A percentile compares a stretch with the other conserved stretches of the same genome.
Evolutionary conservation across 2,329 filamentous ascomycete genomes (phyloP).

Genomic region (Rutstroemia sydowiana): DNA sequence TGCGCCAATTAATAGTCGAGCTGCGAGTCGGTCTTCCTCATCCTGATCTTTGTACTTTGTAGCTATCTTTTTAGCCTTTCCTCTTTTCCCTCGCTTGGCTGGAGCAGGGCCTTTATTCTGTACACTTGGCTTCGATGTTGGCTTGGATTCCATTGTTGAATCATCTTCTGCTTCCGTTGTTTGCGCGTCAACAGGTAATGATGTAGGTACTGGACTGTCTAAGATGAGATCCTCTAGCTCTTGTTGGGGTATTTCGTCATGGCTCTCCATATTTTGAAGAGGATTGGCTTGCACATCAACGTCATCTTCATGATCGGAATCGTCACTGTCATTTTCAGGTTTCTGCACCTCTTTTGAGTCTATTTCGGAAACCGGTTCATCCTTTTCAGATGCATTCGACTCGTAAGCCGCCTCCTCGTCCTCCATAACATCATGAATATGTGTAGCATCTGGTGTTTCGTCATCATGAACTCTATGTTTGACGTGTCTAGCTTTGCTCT

Average conservation of each 20-base stretch:
- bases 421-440: not conserved
- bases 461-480: conserved; percentile 58
- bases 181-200: conserved; percentile 20
- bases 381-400: conserved; percentile 19
- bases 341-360: conserved; percentile 15
- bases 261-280: conserved; percentile 15
- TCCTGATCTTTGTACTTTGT: conserved; percentile 91
- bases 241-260: conserved; percentile 17
- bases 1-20: conserved; percentile 81
- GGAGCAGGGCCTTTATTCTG: conserved; percentile 38
- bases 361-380: conserved; percentile 15
- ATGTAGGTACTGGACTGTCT: not conserved
- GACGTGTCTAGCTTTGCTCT: conserved; percentile 72
- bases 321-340: conserved; percentile 13
- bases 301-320: conserved; percentile 25
- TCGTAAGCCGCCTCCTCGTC: conserved; percentile 12
- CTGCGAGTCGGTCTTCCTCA: conserved; percentile 80
- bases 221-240: conserved; percentile 18
- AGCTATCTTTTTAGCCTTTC: conserved; percentile 80
- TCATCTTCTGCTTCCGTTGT: conserved; percentile 19
- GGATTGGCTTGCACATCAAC: conserved; percentile 22
- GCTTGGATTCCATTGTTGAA: conserved; percentile 10
- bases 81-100: conserved; percentile 65
- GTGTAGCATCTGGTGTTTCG: not conserved
- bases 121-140: conserved; percentile 25